phyloP scores from a whole-genome alignment of 148 eudicot species.

The Rhododendron mucronatum region DNA sequence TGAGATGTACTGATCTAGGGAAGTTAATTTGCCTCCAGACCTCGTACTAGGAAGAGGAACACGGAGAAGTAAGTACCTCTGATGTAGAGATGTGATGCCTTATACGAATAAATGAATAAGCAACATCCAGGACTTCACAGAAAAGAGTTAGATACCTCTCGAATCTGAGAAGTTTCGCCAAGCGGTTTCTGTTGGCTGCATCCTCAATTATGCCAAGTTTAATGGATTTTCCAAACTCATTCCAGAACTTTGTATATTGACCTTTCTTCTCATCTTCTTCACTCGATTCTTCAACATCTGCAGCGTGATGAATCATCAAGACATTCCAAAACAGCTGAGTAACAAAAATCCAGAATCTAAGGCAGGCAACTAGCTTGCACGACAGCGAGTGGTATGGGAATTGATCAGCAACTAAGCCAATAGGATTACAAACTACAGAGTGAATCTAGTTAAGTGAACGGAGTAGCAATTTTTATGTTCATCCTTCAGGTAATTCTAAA shows the following conservation, averaged over 20 bases:
- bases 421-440: neutral
- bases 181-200: constrained; percentile 93
- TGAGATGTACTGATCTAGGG: constrained; percentile 91
- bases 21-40: constrained; percentile 81
- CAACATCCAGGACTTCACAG: neutral
- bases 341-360: neutral
- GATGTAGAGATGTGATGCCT: neutral
- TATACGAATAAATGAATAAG: neutral
- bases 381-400: neutral
- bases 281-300: constrained; percentile 77
- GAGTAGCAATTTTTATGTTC: neutral
- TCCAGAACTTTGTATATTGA: constrained; percentile 91
- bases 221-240: constrained; percentile 96
- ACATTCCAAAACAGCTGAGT: neutral
- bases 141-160: constrained; percentile 56
- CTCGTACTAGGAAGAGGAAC: constrained; percentile 46
- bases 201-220: constrained; percentile 98
- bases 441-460: neutral
- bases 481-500: neutral
- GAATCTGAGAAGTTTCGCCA: constrained; percentile 90
- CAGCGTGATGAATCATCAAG: neutral
- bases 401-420: neutral
- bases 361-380: neutral
- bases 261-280: constrained; percentile 87
- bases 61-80: neutral